These are phyloP conservation scores for Pneumocystis oryctolagi DNA, from an alignment of 1,139 yeast species.

Conservation along the genomic window DNA sequence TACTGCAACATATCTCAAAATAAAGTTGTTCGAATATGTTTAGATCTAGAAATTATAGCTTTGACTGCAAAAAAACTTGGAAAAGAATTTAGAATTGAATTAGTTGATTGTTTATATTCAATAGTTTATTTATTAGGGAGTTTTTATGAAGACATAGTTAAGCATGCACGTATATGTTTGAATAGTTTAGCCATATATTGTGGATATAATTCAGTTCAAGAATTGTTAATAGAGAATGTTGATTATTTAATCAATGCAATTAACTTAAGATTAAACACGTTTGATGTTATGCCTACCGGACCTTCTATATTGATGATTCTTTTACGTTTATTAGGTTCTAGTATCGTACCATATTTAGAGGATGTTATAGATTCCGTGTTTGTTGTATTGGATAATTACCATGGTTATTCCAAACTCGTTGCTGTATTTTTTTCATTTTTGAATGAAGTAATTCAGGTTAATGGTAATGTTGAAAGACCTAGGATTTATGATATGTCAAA, in stretches of 20 bases:
- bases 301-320: conserved; percentile 56
- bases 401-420: conserved; percentile 59
- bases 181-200: conserved; percentile 20
- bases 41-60: neutral
- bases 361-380: conserved; percentile 66
- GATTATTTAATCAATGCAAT: conserved; percentile 71
- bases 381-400: conserved; percentile 63
- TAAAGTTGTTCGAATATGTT: neutral
- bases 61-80: neutral
- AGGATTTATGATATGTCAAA: conserved; percentile 5
- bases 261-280: conserved; percentile 50
- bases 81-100: neutral
- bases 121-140: neutral
- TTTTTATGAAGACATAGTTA: neutral
- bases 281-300: conserved; percentile 57
- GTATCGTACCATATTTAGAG: conserved; percentile 47
- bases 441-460: conserved; percentile 44
- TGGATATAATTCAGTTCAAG: conserved; percentile 42
- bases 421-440: conserved; percentile 65
- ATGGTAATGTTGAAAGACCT: conserved; percentile 21
- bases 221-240: conserved; percentile 47
- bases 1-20: neutral
- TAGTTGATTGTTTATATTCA: neutral
- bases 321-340: conserved; percentile 52
- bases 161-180: neutral